Base-by-base conservation (phyloP, 73 alveolate genomes). In the Uronychia setigera region DNA sequence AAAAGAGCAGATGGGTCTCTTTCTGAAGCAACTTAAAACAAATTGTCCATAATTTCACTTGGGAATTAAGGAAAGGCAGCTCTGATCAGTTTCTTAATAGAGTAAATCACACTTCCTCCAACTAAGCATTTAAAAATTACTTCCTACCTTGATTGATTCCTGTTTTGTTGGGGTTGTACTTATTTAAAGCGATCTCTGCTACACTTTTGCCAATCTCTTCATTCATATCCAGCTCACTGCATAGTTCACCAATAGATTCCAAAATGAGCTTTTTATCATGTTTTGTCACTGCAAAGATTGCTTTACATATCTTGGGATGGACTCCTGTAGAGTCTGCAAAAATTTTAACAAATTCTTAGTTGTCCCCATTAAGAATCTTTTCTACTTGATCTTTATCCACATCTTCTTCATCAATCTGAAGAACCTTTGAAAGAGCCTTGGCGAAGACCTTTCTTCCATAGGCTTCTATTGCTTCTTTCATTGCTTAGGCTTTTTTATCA, bases 1-100 rank as follows among this genome's bases (percentile, higher is more conserved):
- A 46, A 46, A 11, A 46, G 67, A 5, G 67, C 67, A 46, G 67
- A 46, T 5, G 88, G 88, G 34, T 81, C 88, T 29, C 81, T 81
- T 59, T 81, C 88, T 19, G 80, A 81, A 13, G 60, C 88, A 32
- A 81, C 75, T 27, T 81, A 75, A 31, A 82, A 0, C 27, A 82
- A 25, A 11, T 77, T 67, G 35, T 82, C 89, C 14, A 82, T 32
- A 29, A 58, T 74, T 33, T 82, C 89, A n/a, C 35, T 26, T 27
- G 80, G 83, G 58, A 82, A 74, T 26, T 31, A 31, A 0, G 89
- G 89, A 78, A 82, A 74, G 26, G 35, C 33, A 1, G 60, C 59
- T 19, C 78, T 74, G 32, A 82, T 0, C 0, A 82, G 31, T 79
- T 82, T 74, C 59, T 82, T 82, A 26, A 82, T 32, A 32, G 84